Percentiles rank a stretch among this genome's conserved stretches.
phyloP scores from a whole-genome alignment of 805 yeast species.

The Torulaspora indica region DNA sequence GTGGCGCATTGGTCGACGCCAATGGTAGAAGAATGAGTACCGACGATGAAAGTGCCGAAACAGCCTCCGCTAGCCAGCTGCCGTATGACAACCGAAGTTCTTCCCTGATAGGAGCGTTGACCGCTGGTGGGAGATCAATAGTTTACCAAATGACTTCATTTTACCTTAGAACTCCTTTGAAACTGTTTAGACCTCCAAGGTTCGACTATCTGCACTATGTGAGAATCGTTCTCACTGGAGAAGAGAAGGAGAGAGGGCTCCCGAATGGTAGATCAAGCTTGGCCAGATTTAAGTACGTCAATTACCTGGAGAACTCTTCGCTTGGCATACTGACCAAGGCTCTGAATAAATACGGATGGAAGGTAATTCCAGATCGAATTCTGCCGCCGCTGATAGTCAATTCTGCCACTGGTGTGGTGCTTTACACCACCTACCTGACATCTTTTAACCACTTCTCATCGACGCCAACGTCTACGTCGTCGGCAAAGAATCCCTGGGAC shows the following conservation, averaged over 20 bases:
- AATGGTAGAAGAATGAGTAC: slow-evolving; percentile 4
- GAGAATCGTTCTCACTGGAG: slow-evolving; percentile 43
- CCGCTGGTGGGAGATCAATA: slow-evolving; percentile 83
- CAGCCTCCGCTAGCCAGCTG: neutral
- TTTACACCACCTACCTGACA: slow-evolving; percentile 76
- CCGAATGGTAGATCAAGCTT: neutral
- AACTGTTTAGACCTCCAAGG: slow-evolving; percentile 83
- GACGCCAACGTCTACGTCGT: slow-evolving; percentile 26
- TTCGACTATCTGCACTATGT: slow-evolving; percentile 78
- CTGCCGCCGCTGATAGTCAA: slow-evolving; percentile 87
- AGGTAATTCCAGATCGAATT: slow-evolving; percentile 70
- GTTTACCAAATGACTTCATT: slow-evolving; percentile 73
- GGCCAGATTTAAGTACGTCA: slow-evolving; percentile 18
- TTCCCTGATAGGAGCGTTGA: slow-evolving; percentile 65
- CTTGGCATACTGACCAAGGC: slow-evolving; percentile 71
- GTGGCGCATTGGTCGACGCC: neutral
- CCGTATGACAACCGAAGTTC: slow-evolving; percentile 29
- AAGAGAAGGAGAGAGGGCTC: slow-evolving; percentile 6
- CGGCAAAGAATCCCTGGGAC: slow-evolving; percentile 40
- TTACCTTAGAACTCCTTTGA: slow-evolving; percentile 75
- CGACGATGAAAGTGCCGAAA: slow-evolving; percentile 1
- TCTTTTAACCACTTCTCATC: slow-evolving; percentile 34
- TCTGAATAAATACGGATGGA: slow-evolving; percentile 75
- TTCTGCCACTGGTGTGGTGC: slow-evolving; percentile 79
- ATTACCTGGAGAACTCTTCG: slow-evolving; percentile 66